A percentile compares a stretch with the other conserved stretches of the same genome.
These are phyloP conservation scores for Aspergillus sp. DNA, from an alignment of 2,329 filamentous ascomycete genomes.

Conservation along the genomic window DNA sequence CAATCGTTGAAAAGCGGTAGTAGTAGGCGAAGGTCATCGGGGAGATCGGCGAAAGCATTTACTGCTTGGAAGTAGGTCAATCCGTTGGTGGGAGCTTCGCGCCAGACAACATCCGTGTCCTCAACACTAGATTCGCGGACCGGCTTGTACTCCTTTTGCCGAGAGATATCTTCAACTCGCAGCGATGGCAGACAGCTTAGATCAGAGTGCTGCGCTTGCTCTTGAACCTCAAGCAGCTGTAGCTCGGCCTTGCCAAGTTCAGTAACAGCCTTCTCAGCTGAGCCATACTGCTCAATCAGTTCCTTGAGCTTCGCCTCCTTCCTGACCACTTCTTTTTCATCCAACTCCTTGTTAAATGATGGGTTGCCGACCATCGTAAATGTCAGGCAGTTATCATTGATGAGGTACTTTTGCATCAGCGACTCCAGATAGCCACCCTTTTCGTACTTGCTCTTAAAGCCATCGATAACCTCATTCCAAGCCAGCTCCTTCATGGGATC, in stretches of 20 bases:
- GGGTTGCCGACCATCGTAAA: slow-evolving; percentile 92
- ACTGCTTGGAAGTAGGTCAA: slow-evolving; percentile 94
- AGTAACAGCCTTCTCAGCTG: slow-evolving; percentile 68
- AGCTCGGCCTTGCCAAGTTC: slow-evolving; percentile 76
- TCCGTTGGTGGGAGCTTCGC: slow-evolving; percentile 89
- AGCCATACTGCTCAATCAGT: slow-evolving; percentile 66
- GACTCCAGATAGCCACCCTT: slow-evolving; percentile 79
- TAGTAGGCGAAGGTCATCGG: slow-evolving; percentile 78
- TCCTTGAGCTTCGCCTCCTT: slow-evolving; percentile 73
- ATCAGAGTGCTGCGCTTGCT: slow-evolving; percentile 79
- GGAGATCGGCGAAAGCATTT: slow-evolving; percentile 74
- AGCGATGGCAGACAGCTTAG: slow-evolving; percentile 85
- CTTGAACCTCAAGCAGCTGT: slow-evolving; percentile 76
- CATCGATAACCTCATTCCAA: slow-evolving; percentile 84
- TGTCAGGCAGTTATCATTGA: slow-evolving; percentile 81
- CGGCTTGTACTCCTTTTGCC: slow-evolving; percentile 73
- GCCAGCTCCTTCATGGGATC: slow-evolving; percentile 88
- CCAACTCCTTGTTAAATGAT: slow-evolving; percentile 71
- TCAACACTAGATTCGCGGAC: slow-evolving; percentile 57
- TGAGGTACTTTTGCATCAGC: slow-evolving; percentile 82
- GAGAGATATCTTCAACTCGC: slow-evolving; percentile 83
- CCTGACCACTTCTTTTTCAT: slow-evolving; percentile 72
- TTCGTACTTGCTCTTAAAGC: slow-evolving; percentile 75
- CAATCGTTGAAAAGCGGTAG: slow-evolving; percentile 89
- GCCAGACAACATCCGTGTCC: slow-evolving; percentile 77